Evolutionary conservation across 2,329 filamentous ascomycete genomes (phyloP).

Genomic region (Venturia pyrina): DNA sequence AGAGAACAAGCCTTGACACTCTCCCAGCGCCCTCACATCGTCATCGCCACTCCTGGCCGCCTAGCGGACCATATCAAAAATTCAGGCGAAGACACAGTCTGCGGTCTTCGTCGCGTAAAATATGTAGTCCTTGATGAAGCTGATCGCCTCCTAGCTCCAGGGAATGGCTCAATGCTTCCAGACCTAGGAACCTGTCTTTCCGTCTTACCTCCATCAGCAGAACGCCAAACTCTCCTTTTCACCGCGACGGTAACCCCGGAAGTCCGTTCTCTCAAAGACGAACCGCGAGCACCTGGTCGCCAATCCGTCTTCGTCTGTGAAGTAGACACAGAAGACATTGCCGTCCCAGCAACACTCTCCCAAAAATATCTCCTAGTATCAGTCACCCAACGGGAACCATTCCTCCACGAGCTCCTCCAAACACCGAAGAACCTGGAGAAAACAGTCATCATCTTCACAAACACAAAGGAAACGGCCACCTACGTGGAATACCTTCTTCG

Average conservation of each 20-base stretch:
- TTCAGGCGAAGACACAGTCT: slow-evolving; percentile 84
- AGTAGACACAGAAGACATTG: slow-evolving; percentile 60
- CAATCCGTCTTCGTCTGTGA: slow-evolving; percentile 83
- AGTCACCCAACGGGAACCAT: slow-evolving; percentile 88
- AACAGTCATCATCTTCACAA: slow-evolving; percentile 87
- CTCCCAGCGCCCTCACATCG: slow-evolving; percentile 71
- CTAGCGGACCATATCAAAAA: slow-evolving; percentile 88
- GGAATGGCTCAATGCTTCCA: slow-evolving; percentile 80
- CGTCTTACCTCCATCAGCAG: slow-evolving; percentile 62
- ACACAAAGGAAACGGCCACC: slow-evolving; percentile 79
- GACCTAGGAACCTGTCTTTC: slow-evolving; percentile 84
- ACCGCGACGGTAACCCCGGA: slow-evolving; percentile 93
- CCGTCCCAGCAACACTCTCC: slow-evolving; percentile 68
- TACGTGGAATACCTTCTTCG: slow-evolving; percentile 82
- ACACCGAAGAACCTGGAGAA: slow-evolving; percentile 67
- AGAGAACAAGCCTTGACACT: slow-evolving; percentile 78
- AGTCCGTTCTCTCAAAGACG: slow-evolving; percentile 74
- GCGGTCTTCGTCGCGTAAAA: slow-evolving; percentile 65
- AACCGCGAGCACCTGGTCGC: slow-evolving; percentile 58
- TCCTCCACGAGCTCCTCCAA: slow-evolving; percentile 77
- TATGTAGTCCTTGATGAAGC: slow-evolving; percentile 95
- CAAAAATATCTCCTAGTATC: slow-evolving; percentile 84
- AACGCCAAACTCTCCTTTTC: slow-evolving; percentile 90
- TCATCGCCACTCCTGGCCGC: slow-evolving; percentile 88
- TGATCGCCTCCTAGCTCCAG: slow-evolving; percentile 70